Conservation (phyloP, 2,329 filamentous ascomycete species). For the Fusarium sublunatum region DNA sequence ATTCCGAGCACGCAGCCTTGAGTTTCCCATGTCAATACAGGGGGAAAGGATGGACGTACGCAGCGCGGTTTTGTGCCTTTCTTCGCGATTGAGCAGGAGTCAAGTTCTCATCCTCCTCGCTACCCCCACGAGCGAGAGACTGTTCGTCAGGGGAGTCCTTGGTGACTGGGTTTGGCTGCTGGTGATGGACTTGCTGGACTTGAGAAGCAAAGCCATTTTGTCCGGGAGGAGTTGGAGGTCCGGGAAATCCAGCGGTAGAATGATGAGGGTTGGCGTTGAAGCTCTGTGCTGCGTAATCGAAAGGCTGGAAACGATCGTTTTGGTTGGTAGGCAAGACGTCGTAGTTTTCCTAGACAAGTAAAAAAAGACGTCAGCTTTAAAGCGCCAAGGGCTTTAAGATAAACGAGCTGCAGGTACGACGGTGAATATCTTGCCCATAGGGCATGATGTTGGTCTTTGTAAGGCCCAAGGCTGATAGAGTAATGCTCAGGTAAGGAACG, state of each 20-base stretch:
- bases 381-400: conserved; percentile 19
- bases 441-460: conserved; percentile 10
- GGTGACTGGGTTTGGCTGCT: conserved; percentile 41
- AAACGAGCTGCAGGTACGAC: conserved; percentile 29
- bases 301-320: conserved; percentile 61
- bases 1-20: background rate
- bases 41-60: conserved; percentile 58
- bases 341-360: conserved; percentile 59
- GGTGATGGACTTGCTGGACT: conserved; percentile 41
- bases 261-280: conserved; percentile 55
- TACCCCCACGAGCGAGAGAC: conserved; percentile 53
- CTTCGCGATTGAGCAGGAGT: conserved; percentile 69
- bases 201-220: conserved; percentile 49
- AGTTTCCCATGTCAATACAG: background rate
- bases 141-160: conserved; percentile 49
- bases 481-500: conserved; percentile 52
- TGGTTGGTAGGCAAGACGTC: conserved; percentile 55
- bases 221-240: conserved; percentile 65
- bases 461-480: conserved; percentile 42
- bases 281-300: conserved; percentile 53
- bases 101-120: conserved; percentile 67
- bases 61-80: conserved; percentile 71
- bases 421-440: conserved; percentile 14
- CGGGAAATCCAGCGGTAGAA: conserved; percentile 52
- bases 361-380: conserved; percentile 26